Evolutionary conservation across 2,329 filamentous ascomycete genomes (phyloP).

Genomic region (Rosellinia necatrix): DNA sequence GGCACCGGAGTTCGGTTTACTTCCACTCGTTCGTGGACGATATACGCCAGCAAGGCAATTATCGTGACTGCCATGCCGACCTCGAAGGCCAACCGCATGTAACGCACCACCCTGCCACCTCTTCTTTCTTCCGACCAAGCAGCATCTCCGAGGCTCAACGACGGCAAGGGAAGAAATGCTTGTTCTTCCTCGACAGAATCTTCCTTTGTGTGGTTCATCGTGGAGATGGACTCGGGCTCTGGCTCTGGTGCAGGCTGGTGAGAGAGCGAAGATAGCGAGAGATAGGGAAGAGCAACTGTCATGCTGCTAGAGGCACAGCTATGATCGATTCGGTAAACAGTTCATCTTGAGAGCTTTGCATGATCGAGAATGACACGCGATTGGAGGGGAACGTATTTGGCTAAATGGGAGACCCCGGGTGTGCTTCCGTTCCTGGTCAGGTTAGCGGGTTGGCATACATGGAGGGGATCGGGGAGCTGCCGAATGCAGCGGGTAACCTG

Average conservation of each 20-base stretch:
- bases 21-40: slow-evolving; percentile 25
- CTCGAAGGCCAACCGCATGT: slow-evolving; percentile 40
- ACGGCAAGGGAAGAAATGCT: slow-evolving; percentile 37
- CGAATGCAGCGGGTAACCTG: background rate
- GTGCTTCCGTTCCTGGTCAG: slow-evolving; percentile 33
- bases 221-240: slow-evolving; percentile 1
- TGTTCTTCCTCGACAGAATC: slow-evolving; percentile 38
- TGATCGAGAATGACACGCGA: slow-evolving; percentile 3
- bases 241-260: background rate
- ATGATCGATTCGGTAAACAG: background rate
- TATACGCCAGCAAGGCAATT: slow-evolving; percentile 31
- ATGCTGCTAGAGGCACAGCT: background rate
- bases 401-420: slow-evolving; percentile 25
- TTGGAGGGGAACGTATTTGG: slow-evolving; percentile 27
- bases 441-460: slow-evolving; percentile 18
- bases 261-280: background rate
- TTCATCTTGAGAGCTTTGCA: background rate
- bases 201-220: slow-evolving; percentile 32
- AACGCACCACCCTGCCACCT: slow-evolving; percentile 24
- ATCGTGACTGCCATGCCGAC: slow-evolving; percentile 39
- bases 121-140: slow-evolving; percentile 23
- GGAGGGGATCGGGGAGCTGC: background rate
- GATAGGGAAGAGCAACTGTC: background rate
- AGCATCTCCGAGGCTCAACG: slow-evolving; percentile 16
- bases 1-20: slow-evolving; percentile 39